Evolutionary conservation across 257 asterid genomes (phyloP).

Genomic region (Penstemon eatonii): DNA sequence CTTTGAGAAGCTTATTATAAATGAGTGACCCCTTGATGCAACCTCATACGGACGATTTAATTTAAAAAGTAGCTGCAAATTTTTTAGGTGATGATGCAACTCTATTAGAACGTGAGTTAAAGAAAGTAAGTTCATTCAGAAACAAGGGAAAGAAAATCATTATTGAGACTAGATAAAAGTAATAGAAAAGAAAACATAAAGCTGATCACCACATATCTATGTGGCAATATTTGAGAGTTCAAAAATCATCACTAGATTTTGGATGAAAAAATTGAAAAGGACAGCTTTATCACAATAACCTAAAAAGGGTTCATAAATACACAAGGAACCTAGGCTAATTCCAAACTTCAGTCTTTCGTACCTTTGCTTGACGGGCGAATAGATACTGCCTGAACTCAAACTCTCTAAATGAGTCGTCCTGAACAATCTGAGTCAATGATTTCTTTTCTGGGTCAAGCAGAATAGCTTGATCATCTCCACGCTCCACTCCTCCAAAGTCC

Average conservation of each 20-base stretch:
- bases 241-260: constrained; percentile 19
- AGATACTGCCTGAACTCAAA: constrained; percentile 97
- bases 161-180: background rate
- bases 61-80: constrained; percentile 77
- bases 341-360: constrained; percentile 37
- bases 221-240: constrained; percentile 5
- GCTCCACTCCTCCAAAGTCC: constrained; percentile 91
- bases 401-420: constrained; percentile 91
- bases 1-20: constrained; percentile 92
- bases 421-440: constrained; percentile 76
- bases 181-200: constrained; percentile 10
- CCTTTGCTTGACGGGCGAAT: constrained; percentile 98
- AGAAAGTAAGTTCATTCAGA: constrained; percentile 23
- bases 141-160: constrained; percentile 16
- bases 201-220: constrained; percentile 14
- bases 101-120: constrained; percentile 29
- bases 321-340: constrained; percentile 33
- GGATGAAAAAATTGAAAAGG: constrained; percentile 18
- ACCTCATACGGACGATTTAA: constrained; percentile 92
- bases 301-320: constrained; percentile 19
- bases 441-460: constrained; percentile 76
- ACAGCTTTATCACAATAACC: constrained; percentile 8
- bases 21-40: constrained; percentile 96
- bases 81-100: constrained; percentile 30
- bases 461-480: constrained; percentile 86